These are phyloP conservation scores for Colletotrichum sojae DNA, from an alignment of 2,329 filamentous ascomycete genomes.

Conservation along the genomic window DNA sequence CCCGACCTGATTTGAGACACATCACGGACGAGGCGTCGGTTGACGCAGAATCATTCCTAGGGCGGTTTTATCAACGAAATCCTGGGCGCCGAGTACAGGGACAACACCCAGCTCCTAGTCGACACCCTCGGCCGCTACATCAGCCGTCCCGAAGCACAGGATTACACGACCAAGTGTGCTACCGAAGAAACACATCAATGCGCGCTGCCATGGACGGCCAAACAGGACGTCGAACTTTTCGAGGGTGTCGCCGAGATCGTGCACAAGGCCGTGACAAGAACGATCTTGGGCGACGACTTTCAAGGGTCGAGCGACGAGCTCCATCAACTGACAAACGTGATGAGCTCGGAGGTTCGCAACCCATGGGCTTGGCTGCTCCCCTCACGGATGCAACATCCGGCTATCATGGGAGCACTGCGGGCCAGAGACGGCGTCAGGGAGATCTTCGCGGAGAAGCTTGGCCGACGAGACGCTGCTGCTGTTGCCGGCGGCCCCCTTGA, in stretches of 20 bases:
- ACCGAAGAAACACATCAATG: conserved; percentile 40
- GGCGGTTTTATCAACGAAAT: conserved; percentile 42
- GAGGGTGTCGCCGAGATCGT: conserved; percentile 33
- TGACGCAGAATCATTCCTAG: conserved; percentile 24
- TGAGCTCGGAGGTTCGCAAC: conserved; percentile 39
- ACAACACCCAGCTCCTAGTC: conserved; percentile 32
- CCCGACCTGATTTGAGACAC: conserved; percentile 33
- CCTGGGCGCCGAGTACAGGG: conserved; percentile 35
- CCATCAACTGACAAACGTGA: conserved; percentile 32
- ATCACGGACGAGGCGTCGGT: conserved; percentile 2
- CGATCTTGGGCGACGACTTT: conserved; percentile 43
- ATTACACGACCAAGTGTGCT: conserved; percentile 31
- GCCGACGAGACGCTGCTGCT: conserved; percentile 24
- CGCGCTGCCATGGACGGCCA: conserved; percentile 36
- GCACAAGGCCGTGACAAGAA: conserved; percentile 38
- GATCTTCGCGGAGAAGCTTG: conserved; percentile 41
- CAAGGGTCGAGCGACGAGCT: conserved; percentile 38
- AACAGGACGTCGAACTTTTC: conserved; percentile 32
- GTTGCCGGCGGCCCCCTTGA: conserved; percentile 25
- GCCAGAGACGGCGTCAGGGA: conserved; percentile 40
- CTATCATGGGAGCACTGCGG: conserved; percentile 27
- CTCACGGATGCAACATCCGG: conserved; percentile 40
- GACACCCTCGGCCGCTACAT: conserved; percentile 37
- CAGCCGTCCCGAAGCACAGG: conserved; percentile 27
- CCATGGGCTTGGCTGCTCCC: conserved; percentile 36